Conservation (phyloP, 176 grass and related monocot species). For the Phyllostachys edulis region DNA sequence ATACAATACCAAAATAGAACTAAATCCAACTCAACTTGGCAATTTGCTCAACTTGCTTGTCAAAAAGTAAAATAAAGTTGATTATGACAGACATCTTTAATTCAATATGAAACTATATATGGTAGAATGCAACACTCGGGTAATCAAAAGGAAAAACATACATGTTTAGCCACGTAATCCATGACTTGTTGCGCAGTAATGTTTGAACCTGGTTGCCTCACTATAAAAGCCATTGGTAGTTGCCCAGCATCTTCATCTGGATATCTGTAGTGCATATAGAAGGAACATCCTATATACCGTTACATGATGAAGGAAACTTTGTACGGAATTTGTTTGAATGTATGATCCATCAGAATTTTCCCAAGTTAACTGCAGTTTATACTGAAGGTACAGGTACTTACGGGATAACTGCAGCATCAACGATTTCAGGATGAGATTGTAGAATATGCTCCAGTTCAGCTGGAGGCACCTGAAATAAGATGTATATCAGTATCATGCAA, state of each 20-base stretch:
- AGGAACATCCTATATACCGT: background rate
- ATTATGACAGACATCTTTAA: background rate
- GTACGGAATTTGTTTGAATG: background rate
- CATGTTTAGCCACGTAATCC: conserved; percentile 71
- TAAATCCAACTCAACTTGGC: background rate
- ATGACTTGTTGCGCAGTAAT: conserved; percentile 57
- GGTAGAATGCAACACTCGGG: background rate
- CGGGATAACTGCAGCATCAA: conserved; percentile 65
- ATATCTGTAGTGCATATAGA: conserved; percentile 44
- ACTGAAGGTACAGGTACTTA: conserved; percentile 42
- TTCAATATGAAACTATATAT: background rate
- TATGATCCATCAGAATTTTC: background rate
- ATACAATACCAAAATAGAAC: conserved; percentile 9
- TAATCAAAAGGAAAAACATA: conserved; percentile 29
- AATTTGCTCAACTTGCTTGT: conserved; percentile 11
- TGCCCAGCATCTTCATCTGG: conserved; percentile 87
- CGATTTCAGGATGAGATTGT: conserved; percentile 51
- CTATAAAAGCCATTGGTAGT: conserved; percentile 80
- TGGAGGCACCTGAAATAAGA: conserved; percentile 53
- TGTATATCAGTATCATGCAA: background rate
- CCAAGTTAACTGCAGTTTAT: background rate
- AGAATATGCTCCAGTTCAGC: conserved; percentile 72
- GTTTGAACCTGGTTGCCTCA: conserved; percentile 49
- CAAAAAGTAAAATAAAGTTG: background rate
- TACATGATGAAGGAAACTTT: background rate